Evolutionary conservation across 164 flowering plant species (phyloP).

Genomic region (Liquidambar formosana): DNA sequence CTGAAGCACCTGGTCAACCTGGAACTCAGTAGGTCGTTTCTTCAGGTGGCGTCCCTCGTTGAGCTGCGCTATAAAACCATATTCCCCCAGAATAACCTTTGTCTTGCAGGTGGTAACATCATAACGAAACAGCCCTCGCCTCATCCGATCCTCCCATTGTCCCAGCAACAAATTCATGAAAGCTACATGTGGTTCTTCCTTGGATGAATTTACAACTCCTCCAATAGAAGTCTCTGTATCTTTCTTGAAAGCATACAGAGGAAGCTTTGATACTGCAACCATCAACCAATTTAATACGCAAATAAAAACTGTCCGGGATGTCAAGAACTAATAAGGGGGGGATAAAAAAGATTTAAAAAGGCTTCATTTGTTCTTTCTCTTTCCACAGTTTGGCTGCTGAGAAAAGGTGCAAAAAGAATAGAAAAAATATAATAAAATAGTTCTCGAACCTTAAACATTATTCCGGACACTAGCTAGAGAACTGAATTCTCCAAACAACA

Average conservation of each 20-base stretch:
- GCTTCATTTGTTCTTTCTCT: no score
- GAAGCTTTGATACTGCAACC: constrained; percentile 46
- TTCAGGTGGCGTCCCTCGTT: constrained; percentile 86
- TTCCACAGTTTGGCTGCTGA: no score
- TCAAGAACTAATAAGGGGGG: not conserved
- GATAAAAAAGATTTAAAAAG: not conserved
- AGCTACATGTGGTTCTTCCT: constrained; percentile 15
- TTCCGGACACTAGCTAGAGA: no score
- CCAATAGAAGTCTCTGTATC: constrained; percentile 7
- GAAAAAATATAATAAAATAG: no score
- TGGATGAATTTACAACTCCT: not conserved
- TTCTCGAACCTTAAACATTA: no score
- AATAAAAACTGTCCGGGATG: not conserved
- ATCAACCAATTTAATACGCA: not conserved
- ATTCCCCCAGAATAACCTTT: constrained; percentile 63
- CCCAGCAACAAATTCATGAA: constrained; percentile 46
- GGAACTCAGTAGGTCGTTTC: constrained; percentile 85
- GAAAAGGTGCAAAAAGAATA: no score
- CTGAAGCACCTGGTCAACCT: constrained; percentile 77
- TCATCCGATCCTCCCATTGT: constrained; percentile 81
- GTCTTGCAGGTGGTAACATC: constrained; percentile 80
- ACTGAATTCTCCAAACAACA: no score
- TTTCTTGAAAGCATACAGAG: constrained; percentile 45
- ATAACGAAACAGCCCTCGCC: constrained; percentile 72
- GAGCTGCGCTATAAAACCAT: constrained; percentile 83